phyloP scores from a whole-genome alignment of 179 eudicot genomes.

The Silene noctiflora region DNA sequence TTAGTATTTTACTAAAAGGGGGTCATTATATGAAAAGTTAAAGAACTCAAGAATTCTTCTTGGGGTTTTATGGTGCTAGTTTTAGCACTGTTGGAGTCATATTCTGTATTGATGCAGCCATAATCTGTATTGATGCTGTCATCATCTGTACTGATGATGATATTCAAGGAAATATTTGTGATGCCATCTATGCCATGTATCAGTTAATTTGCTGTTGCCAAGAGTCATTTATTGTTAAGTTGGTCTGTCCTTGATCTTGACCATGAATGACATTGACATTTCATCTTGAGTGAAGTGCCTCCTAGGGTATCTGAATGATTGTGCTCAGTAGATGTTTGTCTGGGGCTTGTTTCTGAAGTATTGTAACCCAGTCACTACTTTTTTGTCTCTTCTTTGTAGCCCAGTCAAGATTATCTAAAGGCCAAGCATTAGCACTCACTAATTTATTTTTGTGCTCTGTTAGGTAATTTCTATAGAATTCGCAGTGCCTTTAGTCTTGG shows the following conservation, averaged over 20 bases:
- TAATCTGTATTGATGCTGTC: too few relatives aligned
- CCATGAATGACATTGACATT: not conserved
- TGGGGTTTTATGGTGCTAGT: too few relatives aligned
- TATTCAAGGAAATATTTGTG: not conserved
- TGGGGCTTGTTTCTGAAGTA: not conserved
- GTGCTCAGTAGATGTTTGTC: not conserved
- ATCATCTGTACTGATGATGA: not conserved
- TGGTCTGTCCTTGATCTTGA: not conserved
- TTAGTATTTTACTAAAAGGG: too few relatives aligned
- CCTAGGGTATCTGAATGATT: not conserved
- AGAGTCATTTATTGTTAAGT: not conserved
- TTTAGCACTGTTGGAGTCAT: too few relatives aligned
- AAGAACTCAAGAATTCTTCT: too few relatives aligned
- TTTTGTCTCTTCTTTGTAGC: not conserved
- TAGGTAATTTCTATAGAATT: constrained; percentile 65
- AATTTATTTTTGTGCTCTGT: constrained; percentile 7
- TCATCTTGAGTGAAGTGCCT: not conserved
- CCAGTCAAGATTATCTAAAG: not conserved
- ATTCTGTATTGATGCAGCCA: too few relatives aligned
- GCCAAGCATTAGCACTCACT: not conserved
- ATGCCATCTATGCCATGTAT: not conserved
- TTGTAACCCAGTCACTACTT: not conserved
- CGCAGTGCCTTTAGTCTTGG: constrained; percentile 63
- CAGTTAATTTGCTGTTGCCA: not conserved
- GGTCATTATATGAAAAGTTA: too few relatives aligned